Evolutionary conservation across 2,329 filamentous ascomycete genomes (phyloP), one percentile per base, ranked within the genome.

Genomic region (Parafenestella ontariensis): DNA sequence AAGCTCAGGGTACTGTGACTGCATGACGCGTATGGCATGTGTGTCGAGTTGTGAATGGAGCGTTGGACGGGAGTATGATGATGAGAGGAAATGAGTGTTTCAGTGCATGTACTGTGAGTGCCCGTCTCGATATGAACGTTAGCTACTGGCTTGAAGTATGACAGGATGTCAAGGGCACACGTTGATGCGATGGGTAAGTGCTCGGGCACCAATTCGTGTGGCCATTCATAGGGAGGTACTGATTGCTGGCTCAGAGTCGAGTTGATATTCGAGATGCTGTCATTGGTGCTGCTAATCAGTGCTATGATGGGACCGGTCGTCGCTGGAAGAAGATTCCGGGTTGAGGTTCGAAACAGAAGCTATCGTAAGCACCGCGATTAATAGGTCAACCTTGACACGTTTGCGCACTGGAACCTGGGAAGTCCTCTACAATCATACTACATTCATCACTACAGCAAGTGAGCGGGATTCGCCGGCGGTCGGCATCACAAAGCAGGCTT

Each of bases 401-500:
- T 34, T 17, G 31, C 15, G 31, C 10, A 34, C 15, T 34, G 15
- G 31, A 17, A 5, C 10, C 4, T 4, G 4, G 31, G n/a, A n/a
- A n/a, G n/a, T n/a, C n/a, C n/a, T n/a, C n/a, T n/a, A n/a, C n/a
- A n/a, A n/a, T n/a, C n/a, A n/a, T n/a, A n/a, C n/a, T 13, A 5
- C 10, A 5, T 34, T 34, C 31, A 34, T 34, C 13, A 26, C 15
- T 34, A n/a, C 31, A 8, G 31, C 31, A n/a, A 17, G 31, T 13
- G 31, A 10, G 31, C 15, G 28, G 17, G 10, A 34, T 34, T 31
- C 31, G 21, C 18, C 15, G 24, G 20, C 20, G 11, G 5, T n/a
- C n/a, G n/a, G 7, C 20, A n/a, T 10, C 37, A n/a, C 15, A 5
- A 23, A 20, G 37, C 17, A 40, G 18, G n/a, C 34, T 54, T 64